Base-by-base conservation (phyloP, 1,284 basidiomycete genomes). In the Marasmius tenuissimus region DNA sequence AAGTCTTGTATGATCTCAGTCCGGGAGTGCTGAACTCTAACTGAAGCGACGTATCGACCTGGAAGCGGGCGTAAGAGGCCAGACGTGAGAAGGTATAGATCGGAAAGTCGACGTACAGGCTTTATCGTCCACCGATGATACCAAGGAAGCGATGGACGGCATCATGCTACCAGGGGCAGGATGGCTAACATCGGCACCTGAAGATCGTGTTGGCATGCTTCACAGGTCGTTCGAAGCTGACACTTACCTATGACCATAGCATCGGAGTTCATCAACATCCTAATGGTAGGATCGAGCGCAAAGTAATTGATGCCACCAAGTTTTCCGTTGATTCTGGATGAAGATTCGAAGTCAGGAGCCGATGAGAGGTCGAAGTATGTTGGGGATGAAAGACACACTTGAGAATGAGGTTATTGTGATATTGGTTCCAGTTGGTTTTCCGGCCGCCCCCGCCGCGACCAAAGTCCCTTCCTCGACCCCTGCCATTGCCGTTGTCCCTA, bases 1-100 rank as follows among this genome's bases (percentile, higher is more conserved):
- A 85, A 69, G 40, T 83, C 74, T n/a, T 75, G 70, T 12, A 87
- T 85, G 37, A 83, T 77, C 66, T 87, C 86, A 16, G 71, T 67
- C 2, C 84, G 75, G 4, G 81, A 77, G 0, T 65, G 66, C 66
- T 87, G 85, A 0, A 84, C 74, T 1, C 68, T 65, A 4, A 79
- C 77, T 33, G 75, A 73, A 7, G 77, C 75, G 1, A 61, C 57
- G 48, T 76, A 76, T 61, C 63, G 64, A 20, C 50, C 62, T 63
- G 14, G 14, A 48, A 11, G 37, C 22, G 20, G 33, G 9, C 37
- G 6, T 40, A n/a, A 20, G 6, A 22, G 51, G 16, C 14, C 8
- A 11, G 20, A 6, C 1, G 27, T 51, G 37, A 34, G 8, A 14
- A 34, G 50, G 51, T 20, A 27, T 27, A 4, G 2, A 27, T 27